Base-by-base conservation (phyloP, 805 yeast genomes). In the Nakazawaea anatomiae region DNA sequence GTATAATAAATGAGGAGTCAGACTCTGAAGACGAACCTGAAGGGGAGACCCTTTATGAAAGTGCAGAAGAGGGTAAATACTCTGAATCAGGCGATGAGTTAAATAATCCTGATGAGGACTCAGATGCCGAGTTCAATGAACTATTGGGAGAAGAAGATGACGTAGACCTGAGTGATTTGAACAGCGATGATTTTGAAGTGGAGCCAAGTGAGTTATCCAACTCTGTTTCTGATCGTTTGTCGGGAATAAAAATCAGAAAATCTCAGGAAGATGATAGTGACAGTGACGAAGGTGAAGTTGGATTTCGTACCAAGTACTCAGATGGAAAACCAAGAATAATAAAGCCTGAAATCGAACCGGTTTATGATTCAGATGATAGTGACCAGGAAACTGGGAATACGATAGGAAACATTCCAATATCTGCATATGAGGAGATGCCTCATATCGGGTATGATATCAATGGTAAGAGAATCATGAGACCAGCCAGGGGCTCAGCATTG, bases 381-480 rank as follows among this genome's bases (percentile, higher is more conserved):
- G 97, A 91, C 63, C 78, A 82, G 55, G 95, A 89, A 55, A 73
- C 75, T 41, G 27, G 11, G 58, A 94, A 94, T 69, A 89, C 97
- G 4, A 88, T 94, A 58, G 99, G 99, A 46, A 89, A 94, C 64
- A 79, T 94, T 52, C 98, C 99, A 47, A 62, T 94, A 25, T 80
- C 92, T 18, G 96, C 96, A 1, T 94, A 94, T 65, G 99, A 94
- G 51, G 96, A 91, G 68, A 87, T 86, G 83, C 99, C 99, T 1
- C 99, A 94, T 65, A 82, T 94, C 54, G 98, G 99, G 52, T 94
- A 94, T 67, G 92, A 89, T 66, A 91, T 94, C 61, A 94, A 94
- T 65, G 99, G 99, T 62, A 92, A 91, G 66, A 82, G 99, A 64
- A 91, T 94, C 63, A 92, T 94, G 98, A 82, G 99, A 67, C 99